Conservation (phyloP, 129 eudicot genomes). For the sunflower (Helianthus annuus) region HanXRQr2.0-SUNRISE NC_035437.2:172707066-172707565, state of each 20-base stretch:
- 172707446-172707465: too few relatives aligned
- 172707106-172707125: background rate
- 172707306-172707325: conserved; percentile 23
- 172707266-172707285: conserved; percentile 16
- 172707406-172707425: too few relatives aligned
- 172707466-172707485: too few relatives aligned
- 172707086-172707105: conserved; percentile 30
- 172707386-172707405: too few relatives aligned
- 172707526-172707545: too few relatives aligned
- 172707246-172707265: conserved; percentile 30
- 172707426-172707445: too few relatives aligned
- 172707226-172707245: conserved; percentile 16
- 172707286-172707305: background rate
- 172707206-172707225: conserved; percentile 21
- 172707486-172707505: too few relatives aligned
- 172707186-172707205: conserved; percentile 19
- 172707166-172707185: conserved; percentile 31
- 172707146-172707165: conserved; percentile 23
- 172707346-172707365: conserved; percentile 14
- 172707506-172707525: too few relatives aligned
- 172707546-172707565: too few relatives aligned
- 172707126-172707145: conserved; percentile 24
- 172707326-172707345: conserved; percentile 22
- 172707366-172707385: too few relatives aligned
- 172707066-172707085: background rate